A percentile compares a stretch with the other conserved stretches of the same genome.
Evolutionary conservation across 495 filamentous ascomycete species (phyloP).

Genomic region (Xeromyces bisporus): DNA sequence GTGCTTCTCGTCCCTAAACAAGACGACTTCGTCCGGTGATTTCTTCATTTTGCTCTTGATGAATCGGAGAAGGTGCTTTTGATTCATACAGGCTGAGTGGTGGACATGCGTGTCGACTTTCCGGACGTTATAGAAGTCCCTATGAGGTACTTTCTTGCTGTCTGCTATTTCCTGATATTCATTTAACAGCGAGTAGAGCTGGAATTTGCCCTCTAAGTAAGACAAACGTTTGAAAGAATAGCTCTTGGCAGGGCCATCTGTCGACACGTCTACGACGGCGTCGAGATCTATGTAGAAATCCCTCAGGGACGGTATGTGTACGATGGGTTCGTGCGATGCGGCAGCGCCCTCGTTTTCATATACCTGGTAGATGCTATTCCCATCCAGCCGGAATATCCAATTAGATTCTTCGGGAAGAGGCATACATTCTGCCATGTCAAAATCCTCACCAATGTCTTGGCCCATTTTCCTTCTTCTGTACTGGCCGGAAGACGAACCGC

Average conservation of each 20-base stretch:
- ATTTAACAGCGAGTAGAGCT: constrained; percentile 79
- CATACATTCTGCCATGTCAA: constrained; percentile 56
- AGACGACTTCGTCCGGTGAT: constrained; percentile 78
- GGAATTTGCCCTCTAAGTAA: constrained; percentile 92
- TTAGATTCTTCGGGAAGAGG: constrained; percentile 49
- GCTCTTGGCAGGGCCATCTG: constrained; percentile 89
- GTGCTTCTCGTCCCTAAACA: constrained; percentile 84
- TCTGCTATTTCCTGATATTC: constrained; percentile 97
- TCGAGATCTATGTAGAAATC: constrained; percentile 97
- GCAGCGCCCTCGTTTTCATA: constrained; percentile 47
- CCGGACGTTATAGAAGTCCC: constrained; percentile 97
- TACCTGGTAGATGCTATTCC: constrained; percentile 78
- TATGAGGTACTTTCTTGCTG: constrained; percentile 89
- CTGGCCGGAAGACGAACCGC: constrained; percentile 9
- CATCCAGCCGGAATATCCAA: constrained; percentile 64
- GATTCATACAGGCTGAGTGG: constrained; percentile 98
- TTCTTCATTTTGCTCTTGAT: constrained; percentile 99
- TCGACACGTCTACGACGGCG: constrained; percentile 62
- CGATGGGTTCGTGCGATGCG: constrained; percentile 46
- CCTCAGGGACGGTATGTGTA: constrained; percentile 70
- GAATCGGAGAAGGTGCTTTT: constrained; percentile 93
- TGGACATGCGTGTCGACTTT: constrained; percentile 99
- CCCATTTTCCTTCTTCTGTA: constrained; percentile 65
- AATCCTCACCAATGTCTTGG: constrained; percentile 80
- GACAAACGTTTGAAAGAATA: constrained; percentile 89